Evolutionary conservation across 1,284 basidiomycete genomes (phyloP), one percentile per base, ranked within the genome.

Genomic region (Microbotryum scabiosae): DNA sequence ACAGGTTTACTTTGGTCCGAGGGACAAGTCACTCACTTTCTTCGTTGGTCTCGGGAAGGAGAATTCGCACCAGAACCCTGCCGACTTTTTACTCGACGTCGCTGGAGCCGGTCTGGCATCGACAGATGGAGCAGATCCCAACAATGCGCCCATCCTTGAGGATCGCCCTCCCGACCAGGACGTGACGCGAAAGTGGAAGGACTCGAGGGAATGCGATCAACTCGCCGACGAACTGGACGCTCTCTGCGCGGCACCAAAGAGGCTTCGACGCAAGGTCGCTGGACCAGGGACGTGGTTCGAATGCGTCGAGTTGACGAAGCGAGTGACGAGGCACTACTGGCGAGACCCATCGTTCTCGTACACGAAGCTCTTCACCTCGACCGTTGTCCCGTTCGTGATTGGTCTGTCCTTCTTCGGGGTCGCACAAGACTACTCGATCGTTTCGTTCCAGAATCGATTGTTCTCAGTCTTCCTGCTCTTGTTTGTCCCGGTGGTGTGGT

Each of bases 401-500:
- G 78, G 79, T 23, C 78, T 80, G 72, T 76, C 75, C 18, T 78
- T 90, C 79, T 90, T 80, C 79, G 78, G 84, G 59, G 77, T 85
- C 3, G 81, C 82, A 63, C 52, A 28, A 25, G 30, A 43, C n/a
- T 77, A 83, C 55, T 80, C 81, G 4, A 79, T 84, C 53, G 83
- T 84, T 65, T 87, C 86, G 47, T 83, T 85, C 0, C 88, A 90
- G 73, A 87, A 88, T 75, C 87, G 90, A 74, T 80, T 91, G 36
- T 91, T 90, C 12, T 73, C 77, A 5, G 74, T 79, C 59, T 83
- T 82, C 72, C 81, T 82, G 79, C 60, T 75, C 54, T 48, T 64
- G 9, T 64, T 64, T 47, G 21, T 64, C 5, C 62, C 62, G 9
- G 51, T 52, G 20, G 51, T 52, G 7, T 52, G 51, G 51, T 32